Evolutionary conservation across 352 stramenopile species (phyloP), one percentile per base, ranked within the genome.

Genomic region (Phytophthora fragariae): DNA sequence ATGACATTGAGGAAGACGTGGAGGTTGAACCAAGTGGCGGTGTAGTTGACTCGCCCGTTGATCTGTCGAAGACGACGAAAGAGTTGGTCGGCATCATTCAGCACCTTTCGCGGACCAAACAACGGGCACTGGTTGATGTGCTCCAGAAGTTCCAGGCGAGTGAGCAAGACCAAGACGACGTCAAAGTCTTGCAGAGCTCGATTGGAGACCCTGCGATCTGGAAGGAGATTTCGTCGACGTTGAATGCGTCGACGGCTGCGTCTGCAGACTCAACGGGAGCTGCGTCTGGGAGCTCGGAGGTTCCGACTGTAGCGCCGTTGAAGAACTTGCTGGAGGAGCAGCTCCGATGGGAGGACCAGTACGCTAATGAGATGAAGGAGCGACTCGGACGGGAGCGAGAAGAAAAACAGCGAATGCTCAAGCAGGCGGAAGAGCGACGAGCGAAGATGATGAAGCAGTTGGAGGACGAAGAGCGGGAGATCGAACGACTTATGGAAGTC

Each of bases 191-290:
- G 12, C 70, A 77, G 33, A 82, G 65, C 47, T 96, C 89, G 0
- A 92, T 94, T 37, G 81, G 81, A 0, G 89, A 96, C 49, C 82
- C 88, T n/a, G 60, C 73, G 17, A 76, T 96, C n/a, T 95, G 88
- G 88, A 89, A 85, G 31, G 82, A 95, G 55, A 72, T 96, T 3
- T 90, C 82, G 6, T 24, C 76, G 0, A 65, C 76, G 6, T 69
- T 93, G 3, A 37, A 54, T 24, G 33, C 81, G 66, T 73, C 56
- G 8, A 14, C 56, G 33, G 0, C 29, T 11, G 37, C 63, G 37
- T 17, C 71, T 49, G 24, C 46, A 7, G 27, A 5, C 12, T 33
- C 29, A 29, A 60, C 37, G 9, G 14, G 17, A 10, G 61, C 2
- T 11, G 15, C 41, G 41, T 19, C 41, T 49, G 5, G 41, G 41